These are phyloP conservation scores for Penium margaritaceum DNA, from an alignment of 139 green algal species.

Conservation along the genomic window DNA sequence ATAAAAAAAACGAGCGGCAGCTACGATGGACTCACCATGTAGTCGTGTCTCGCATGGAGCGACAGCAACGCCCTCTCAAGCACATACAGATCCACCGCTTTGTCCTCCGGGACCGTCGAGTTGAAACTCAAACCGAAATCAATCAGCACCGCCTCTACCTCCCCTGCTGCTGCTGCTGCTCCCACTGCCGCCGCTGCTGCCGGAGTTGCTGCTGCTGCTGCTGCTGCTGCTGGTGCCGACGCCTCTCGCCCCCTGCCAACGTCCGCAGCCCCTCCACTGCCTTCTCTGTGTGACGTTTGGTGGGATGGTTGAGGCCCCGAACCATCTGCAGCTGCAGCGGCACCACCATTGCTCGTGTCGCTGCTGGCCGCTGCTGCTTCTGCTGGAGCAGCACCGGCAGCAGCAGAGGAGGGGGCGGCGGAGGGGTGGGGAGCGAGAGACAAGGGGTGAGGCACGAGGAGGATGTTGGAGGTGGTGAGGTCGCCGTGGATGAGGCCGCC, in stretches of 20 bases:
- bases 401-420: not conserved
- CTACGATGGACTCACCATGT: not conserved
- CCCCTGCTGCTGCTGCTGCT: conserved; percentile 4
- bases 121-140: conserved; percentile 79
- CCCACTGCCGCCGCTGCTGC: not conserved
- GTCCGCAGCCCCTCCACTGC: not conserved
- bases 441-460: conserved; percentile 52
- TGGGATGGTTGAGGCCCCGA: not conserved
- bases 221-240: not conserved
- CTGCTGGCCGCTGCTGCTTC: not conserved
- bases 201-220: conserved; percentile 48
- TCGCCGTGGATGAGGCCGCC: conserved; percentile 80
- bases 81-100: conserved; percentile 78
- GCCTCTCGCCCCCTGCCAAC: not conserved
- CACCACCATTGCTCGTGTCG: not conserved
- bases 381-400: not conserved
- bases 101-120: conserved; percentile 57
- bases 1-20: no score
- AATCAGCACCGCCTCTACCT: conserved; percentile 63
- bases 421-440: not conserved
- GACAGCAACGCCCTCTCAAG: conserved; percentile 74
- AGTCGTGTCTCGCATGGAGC: conserved; percentile 54
- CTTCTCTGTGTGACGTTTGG: not conserved
- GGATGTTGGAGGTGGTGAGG: conserved; percentile 81
- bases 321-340: not conserved